Base-by-base conservation (phyloP, 768 basidiomycete genomes). In the Psilocybe cyanescens region DNA sequence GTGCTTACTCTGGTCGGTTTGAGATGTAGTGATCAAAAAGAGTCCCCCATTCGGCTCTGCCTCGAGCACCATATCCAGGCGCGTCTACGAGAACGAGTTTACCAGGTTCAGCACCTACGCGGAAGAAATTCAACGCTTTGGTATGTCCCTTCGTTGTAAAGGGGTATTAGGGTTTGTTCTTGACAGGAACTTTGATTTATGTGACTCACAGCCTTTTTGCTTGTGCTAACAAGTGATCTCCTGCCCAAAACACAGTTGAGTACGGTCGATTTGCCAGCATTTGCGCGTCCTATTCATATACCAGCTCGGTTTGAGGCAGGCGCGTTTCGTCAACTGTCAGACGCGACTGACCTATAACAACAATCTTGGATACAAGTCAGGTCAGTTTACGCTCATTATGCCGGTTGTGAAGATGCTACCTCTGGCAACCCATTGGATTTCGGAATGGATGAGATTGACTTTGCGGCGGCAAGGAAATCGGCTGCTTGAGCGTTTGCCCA, bases 1-100 rank as follows among this genome's bases (percentile, higher is more conserved):
- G 29, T 14, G 77, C 87, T 61, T 65, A 92, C 91, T 87, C 78
- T 67, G 83, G 73, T 16, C 91, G 85, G 41, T 75, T 83, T 56
- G 79, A 69, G 12, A 91, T 62, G 67, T 92, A 94, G 45, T 82
- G 73, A 56, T 89, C 79, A 70, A 93, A 92, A 3, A 91, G 65
- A 29, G 76, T 70, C 1, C 92, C 91, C 91, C 91, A 94, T 73
- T 91, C 89, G 35, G 81, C 79, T 46, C 89, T 81, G 11, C 92
- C 91, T 57, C 90, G 80, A 8, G 80, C 75, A 51, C 92, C 92
- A 70, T 94, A 94, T 14, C 92, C 92, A 2, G 92, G 92, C 11
- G 91, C 83, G 67, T 94, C 92, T 8, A 94, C 91, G 3, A 94
- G 74, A 19, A 92, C 70, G 35, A 91, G 76, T 41, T 84, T 80